A percentile compares a stretch with the other conserved stretches of the same genome.
These are phyloP conservation scores for Fusarium sp. DNA, from an alignment of 2,329 filamentous ascomycete genomes.

Conservation along the genomic window DNA sequence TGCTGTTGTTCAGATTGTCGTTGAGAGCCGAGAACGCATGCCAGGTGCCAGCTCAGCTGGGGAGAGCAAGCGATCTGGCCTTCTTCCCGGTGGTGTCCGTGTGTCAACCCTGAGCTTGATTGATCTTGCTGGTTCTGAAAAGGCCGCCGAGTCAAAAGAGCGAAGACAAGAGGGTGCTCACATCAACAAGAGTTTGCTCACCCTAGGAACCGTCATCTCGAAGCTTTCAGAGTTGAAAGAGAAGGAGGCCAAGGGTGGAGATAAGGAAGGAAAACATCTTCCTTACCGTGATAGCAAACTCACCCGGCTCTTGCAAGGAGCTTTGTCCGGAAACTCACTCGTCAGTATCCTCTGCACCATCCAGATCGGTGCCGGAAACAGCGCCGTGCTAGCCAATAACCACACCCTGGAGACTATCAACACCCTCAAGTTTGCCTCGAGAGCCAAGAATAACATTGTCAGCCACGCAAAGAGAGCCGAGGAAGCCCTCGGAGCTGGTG, in stretches of 20 bases:
- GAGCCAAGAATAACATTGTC: slow-evolving; percentile 97
- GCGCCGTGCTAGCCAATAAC: slow-evolving; percentile 75
- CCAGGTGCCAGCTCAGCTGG: slow-evolving; percentile 59
- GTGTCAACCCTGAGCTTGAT: slow-evolving; percentile 97
- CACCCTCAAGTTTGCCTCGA: slow-evolving; percentile 94
- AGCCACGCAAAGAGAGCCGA: slow-evolving; percentile 96
- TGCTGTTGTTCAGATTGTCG: slow-evolving; percentile 97
- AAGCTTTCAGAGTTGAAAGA: slow-evolving; percentile 92
- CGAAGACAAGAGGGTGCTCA: slow-evolving; percentile 93
- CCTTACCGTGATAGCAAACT: slow-evolving; percentile 98
- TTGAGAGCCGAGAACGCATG: slow-evolving; percentile 91
- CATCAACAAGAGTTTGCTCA: slow-evolving; percentile 98
- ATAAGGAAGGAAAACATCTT: slow-evolving; percentile 91
- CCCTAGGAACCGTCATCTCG: slow-evolving; percentile 93
- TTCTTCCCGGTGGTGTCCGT: slow-evolving; percentile 88
- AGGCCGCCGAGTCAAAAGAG: slow-evolving; percentile 95
- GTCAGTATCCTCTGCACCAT: slow-evolving; percentile 99
- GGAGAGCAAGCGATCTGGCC: slow-evolving; percentile 72
- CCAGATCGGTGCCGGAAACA: slow-evolving; percentile 83
- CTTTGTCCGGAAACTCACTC: slow-evolving; percentile 90
- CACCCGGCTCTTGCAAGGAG: slow-evolving; percentile 90
- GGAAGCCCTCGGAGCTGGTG: slow-evolving; percentile 82
- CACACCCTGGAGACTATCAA: slow-evolving; percentile 93
- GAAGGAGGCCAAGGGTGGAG: slow-evolving; percentile 76
- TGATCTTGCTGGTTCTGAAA: slow-evolving; percentile 95